These are phyloP conservation scores for Basidioascus undulatus DNA, from an alignment of 768 basidiomycete species.

Conservation along the genomic window DNA sequence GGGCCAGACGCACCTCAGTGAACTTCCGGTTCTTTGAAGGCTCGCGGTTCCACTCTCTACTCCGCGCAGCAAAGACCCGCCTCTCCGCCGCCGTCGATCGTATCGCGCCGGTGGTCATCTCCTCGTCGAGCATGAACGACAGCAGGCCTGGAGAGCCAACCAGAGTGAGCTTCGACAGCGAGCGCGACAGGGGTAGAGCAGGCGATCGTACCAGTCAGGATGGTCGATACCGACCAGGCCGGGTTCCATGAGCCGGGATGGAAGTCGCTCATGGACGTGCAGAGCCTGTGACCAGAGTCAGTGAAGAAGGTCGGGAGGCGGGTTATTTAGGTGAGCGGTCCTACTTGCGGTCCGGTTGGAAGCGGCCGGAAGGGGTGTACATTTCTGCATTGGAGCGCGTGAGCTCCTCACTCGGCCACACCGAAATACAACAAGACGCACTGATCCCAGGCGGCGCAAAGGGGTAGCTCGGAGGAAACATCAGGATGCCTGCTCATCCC, in stretches of 20 bases:
- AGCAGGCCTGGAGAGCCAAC: slow-evolving; percentile 36
- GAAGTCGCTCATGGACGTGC: slow-evolving; percentile 88
- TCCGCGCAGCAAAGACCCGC: slow-evolving; percentile 43
- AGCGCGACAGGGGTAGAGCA: no score
- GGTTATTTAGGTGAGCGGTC: no score
- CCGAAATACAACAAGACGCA: no score
- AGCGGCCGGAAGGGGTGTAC: slow-evolving; percentile 73
- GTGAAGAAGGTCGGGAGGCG: no score
- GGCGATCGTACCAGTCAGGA: no score
- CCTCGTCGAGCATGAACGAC: slow-evolving; percentile 84
- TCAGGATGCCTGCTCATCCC: slow-evolving; percentile 4
- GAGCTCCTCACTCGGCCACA: no score
- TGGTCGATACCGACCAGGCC: slow-evolving; percentile 83
- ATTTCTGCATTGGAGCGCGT: no score
- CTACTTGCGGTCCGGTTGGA: slow-evolving; percentile 68
- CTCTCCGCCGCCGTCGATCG: slow-evolving; percentile 59
- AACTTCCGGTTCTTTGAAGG: no score
- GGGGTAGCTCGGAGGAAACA: slow-evolving; percentile 6
- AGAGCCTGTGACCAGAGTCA: slow-evolving; percentile 38
- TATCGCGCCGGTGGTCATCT: slow-evolving; percentile 68
- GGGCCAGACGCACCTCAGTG: no score
- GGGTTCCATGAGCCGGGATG: slow-evolving; percentile 87
- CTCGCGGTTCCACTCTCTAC: no score
- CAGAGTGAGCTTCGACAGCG: slow-evolving; percentile 1
- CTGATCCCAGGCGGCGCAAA: slow-evolving; percentile 8